Percentiles rank a stretch among this genome's conserved stretches.
Evolutionary conservation across 345 rosid genomes (phyloP).

Genomic region (Cardiospermum halicacabum): DNA sequence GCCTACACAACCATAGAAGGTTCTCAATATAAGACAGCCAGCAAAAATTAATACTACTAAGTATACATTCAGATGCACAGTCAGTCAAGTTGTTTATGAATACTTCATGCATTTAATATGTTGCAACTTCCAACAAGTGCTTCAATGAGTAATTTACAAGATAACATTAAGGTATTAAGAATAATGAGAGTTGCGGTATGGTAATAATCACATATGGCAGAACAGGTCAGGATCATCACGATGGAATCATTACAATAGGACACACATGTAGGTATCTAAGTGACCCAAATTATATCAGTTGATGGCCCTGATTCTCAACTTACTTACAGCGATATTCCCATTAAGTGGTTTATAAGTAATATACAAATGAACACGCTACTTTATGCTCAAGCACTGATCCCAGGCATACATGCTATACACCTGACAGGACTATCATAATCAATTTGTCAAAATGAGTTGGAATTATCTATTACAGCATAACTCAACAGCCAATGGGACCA

Average conservation of each 20-base stretch:
- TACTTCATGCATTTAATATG: not conserved
- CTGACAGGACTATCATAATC: slow-evolving; percentile 1
- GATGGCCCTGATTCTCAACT: not conserved
- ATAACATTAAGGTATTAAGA: not conserved
- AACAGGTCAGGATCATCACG: not conserved
- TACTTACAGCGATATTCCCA: not conserved
- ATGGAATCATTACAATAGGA: not conserved
- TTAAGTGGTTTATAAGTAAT: not conserved
- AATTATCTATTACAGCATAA: not conserved
- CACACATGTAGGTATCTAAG: not conserved
- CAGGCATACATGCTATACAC: not conserved
- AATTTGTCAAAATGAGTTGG: slow-evolving; percentile 3
- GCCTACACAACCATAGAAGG: not conserved
- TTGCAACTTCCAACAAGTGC: slow-evolving; percentile 1
- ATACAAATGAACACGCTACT: not conserved
- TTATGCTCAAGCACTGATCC: not conserved
- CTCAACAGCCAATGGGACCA: not conserved
- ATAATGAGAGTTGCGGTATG: not conserved
- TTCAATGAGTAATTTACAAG: not conserved
- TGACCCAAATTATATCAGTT: not conserved
- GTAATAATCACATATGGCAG: not conserved
- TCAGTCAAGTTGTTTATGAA: not conserved
- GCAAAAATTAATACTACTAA: not conserved
- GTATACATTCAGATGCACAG: not conserved
- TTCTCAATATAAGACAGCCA: not conserved